Percentiles rank a stretch among this genome's conserved stretches.
These are phyloP conservation scores for Aphanomyces euteiches DNA, from an alignment of 352 stramenopile genomes.

Conservation along the genomic window DNA sequence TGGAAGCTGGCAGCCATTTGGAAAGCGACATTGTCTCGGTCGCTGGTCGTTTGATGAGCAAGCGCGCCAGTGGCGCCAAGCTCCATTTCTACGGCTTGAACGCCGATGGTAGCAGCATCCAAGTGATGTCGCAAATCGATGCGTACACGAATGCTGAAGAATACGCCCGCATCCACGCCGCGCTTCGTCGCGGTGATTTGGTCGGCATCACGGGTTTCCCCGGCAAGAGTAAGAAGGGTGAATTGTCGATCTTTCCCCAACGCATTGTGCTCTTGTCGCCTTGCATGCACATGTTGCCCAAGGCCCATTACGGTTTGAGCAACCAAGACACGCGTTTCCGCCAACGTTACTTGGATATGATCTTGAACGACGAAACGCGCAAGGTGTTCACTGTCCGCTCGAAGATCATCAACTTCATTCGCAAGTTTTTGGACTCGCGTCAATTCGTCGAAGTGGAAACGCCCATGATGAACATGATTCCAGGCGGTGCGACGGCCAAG, in stretches of 20 bases:
- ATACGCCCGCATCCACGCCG: slow-evolving; percentile 82
- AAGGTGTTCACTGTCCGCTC: slow-evolving; percentile 91
- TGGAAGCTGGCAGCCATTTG: slow-evolving; percentile 80
- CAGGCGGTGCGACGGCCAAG: slow-evolving; percentile 94
- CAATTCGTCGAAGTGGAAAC: slow-evolving; percentile 99
- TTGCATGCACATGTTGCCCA: slow-evolving; percentile 84
- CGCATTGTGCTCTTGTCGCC: slow-evolving; percentile 70
- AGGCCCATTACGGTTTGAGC: slow-evolving; percentile 64
- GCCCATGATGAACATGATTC: slow-evolving; percentile 94
- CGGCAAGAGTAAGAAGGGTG: slow-evolving; percentile 97
- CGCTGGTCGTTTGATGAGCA: slow-evolving; percentile 93
- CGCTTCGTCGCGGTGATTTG: slow-evolving; percentile 94
- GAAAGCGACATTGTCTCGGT: slow-evolving; percentile 86
- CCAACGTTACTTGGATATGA: slow-evolving; percentile 95
- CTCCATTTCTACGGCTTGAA: slow-evolving; percentile 98
- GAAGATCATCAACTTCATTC: slow-evolving; percentile 93
- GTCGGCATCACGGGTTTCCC: slow-evolving; percentile 92
- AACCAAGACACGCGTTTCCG: slow-evolving; percentile 83
- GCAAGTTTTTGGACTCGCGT: slow-evolving; percentile 89
- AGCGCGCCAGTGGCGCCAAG: slow-evolving; percentile 94
- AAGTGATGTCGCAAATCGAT: slow-evolving; percentile 94
- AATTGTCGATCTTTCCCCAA: slow-evolving; percentile 96
- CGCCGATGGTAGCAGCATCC: slow-evolving; percentile 92
- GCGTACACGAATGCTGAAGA: slow-evolving; percentile 54
- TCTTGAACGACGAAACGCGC: slow-evolving; percentile 93